phyloP scores from a whole-genome alignment of 192 early-diverging fungal species.

The Umbelopsis ramanniana region DNA sequence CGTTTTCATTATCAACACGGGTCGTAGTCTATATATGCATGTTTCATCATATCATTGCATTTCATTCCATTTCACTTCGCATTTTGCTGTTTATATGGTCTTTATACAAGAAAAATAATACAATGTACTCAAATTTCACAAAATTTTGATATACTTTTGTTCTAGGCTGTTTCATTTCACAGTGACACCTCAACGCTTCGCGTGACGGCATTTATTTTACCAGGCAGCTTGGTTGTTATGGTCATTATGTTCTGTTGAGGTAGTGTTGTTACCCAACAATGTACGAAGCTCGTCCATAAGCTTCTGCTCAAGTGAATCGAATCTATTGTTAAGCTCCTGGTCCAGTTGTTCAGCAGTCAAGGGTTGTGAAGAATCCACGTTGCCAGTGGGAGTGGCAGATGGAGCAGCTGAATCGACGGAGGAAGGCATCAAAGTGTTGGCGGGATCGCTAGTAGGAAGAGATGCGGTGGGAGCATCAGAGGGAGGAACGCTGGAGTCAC shows the following conservation, averaged over 20 bases:
- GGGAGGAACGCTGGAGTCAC: neutral
- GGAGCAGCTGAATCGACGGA: neutral
- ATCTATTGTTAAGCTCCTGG: neutral
- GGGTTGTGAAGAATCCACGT: neutral
- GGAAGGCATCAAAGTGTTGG: neutral
- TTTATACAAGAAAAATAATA: neutral
- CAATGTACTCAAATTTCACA: neutral
- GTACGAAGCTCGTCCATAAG: neutral
- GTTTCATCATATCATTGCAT: no score
- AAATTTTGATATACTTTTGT: neutral
- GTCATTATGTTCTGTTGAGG: neutral
- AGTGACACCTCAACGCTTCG: neutral
- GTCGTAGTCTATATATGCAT: no score
- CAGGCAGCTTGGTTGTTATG: slow-evolving; percentile 18
- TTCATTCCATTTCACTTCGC: neutral
- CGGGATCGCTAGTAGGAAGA: neutral
- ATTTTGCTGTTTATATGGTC: neutral
- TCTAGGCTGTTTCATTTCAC: neutral
- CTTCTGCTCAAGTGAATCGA: neutral
- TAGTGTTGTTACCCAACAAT: neutral
- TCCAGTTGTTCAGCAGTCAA: neutral
- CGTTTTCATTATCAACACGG: no score
- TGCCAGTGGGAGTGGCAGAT: neutral
- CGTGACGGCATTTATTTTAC: neutral
- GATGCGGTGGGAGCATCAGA: neutral